These are phyloP conservation scores for Citrus australasica DNA, from an alignment of 345 rosid species.

Conservation along the genomic window DNA sequence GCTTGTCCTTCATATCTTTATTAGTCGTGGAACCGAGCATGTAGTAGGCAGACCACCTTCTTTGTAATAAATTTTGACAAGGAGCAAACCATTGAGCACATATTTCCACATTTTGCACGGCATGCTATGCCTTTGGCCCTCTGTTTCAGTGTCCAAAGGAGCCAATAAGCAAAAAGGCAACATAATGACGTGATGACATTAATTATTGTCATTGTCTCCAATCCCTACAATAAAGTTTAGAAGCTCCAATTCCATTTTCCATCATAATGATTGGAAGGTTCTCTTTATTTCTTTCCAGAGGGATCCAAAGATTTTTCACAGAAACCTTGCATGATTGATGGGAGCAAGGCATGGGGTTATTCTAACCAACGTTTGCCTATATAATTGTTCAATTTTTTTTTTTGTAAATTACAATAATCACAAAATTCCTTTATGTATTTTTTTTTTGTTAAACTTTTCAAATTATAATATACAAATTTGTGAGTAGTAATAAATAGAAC, in stretches of 20 bases:
- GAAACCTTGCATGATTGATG: background rate
- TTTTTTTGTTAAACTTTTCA: too few species aligned
- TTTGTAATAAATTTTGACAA: background rate
- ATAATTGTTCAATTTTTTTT: too few species aligned
- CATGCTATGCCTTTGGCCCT: background rate
- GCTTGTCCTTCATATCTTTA: too few species aligned
- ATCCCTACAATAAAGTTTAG: background rate
- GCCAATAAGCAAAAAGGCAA: background rate
- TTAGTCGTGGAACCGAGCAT: background rate
- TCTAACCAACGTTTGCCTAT: background rate
- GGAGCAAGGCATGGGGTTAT: background rate
- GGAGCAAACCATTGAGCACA: background rate
- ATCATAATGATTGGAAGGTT: conserved; percentile 5
- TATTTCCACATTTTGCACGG: background rate
- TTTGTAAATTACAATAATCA: too few species aligned
- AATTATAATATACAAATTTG: too few species aligned
- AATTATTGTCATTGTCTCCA: background rate
- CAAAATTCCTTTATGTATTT: too few species aligned
- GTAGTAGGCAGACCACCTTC: background rate
- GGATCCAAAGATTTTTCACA: conserved; percentile 14
- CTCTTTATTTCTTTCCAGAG: background rate
- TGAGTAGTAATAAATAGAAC: too few species aligned
- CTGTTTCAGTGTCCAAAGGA: conserved; percentile 13
- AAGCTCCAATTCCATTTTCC: conserved; percentile 3
- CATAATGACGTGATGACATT: background rate